Base-by-base conservation (phyloP, 345 rosid genomes). In the Citrus inodora region DNA sequence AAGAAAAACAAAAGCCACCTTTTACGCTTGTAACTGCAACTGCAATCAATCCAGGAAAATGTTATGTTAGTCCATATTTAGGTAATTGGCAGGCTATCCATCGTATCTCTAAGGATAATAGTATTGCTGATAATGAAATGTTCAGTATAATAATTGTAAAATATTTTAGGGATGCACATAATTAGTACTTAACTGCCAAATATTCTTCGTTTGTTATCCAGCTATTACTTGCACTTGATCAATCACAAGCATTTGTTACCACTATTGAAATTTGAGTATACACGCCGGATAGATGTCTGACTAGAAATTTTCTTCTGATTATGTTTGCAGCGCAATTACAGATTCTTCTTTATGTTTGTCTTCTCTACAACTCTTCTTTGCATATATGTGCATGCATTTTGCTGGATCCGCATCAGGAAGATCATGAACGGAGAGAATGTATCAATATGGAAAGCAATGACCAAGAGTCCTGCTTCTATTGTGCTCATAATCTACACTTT, bases 301-400 rank as follows among this genome's bases (percentile, higher is more conserved):
- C 48, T 10, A 76, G 25, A 42, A 61, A 40, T 51, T 71, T 63
- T 71, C 69, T 46, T 82, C 48, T 80, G 69, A 42, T 84, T 64
- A 66, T 78, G 67, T 70, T 60, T 88, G 92, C 95, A 97, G 99
- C 93, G 99, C 77, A 97, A 97, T 80, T 94, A 97, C 80, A 88
- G 98, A 75, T 97, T 90, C 94, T 97, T 89, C 94, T 89, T 92
- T 94, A 87, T 90, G 92, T 97, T 97, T 83, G 89, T 97, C 76
- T 78, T 87, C 76, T 81, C 87, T 16, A 46, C 98, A 37, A 91
- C 97, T 60, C 80, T 94, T 80, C 89, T 97, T 73, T 97, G 99
- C 91, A 64, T 97, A 25, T 94, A 90, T 70, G 88, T 97, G 69
- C 97, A 92, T 32, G 92, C 86, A 32, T 97, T 97, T 86, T 89